Base-by-base conservation (phyloP, 1,139 yeast genomes). In the Diutina scorzettiae region DNA sequence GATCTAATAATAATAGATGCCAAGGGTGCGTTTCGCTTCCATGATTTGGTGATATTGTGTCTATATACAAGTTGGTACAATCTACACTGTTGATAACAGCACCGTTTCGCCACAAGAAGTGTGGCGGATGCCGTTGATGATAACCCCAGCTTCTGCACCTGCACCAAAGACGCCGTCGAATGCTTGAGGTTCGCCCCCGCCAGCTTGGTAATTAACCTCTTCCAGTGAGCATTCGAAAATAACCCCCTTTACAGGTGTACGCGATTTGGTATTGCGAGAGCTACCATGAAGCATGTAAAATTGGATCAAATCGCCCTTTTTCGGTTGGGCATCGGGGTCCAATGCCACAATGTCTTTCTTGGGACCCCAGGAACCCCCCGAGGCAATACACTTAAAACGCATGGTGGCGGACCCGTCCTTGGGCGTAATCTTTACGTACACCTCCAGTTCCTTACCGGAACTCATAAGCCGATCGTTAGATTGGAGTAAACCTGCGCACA, bases 351-450 rank as follows among this genome's bases (percentile, higher is more conserved):
- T 72, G 37, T 71, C 68, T 0, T 81, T 74, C 44, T 78, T 70
- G 29, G 78, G 69, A 1, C 81, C 80, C 84, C 83, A 78, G 9
- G 75, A 73, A 2, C 83, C 84, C 3, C 84, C 84, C 1, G 75
- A 75, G 5, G 83, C 83, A 32, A 75, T 68, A 17, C 78, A 78
- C 51, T 73, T 69, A 52, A 61, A 64, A 43, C 65, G 53, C 18
- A 52, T 53, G 16, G 30, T 5, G 7, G 36, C 41, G 11, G 19
- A 34, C 6, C 30, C 43, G 3, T 34, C 28, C 42, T 51, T 53
- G 9, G 39, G 39, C 20, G 17, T 19, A 14, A 66, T 41, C 47
- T 64, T 66, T 28, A 65, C 71, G 51, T 63, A 74, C 4, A 75
- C 78, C 47, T 66, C 62, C 36, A 76, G 56, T 44, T 61, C 69